These are phyloP conservation scores for Podospora fimiseda DNA, from an alignment of 495 filamentous ascomycete genomes.

Conservation along the genomic window DNA sequence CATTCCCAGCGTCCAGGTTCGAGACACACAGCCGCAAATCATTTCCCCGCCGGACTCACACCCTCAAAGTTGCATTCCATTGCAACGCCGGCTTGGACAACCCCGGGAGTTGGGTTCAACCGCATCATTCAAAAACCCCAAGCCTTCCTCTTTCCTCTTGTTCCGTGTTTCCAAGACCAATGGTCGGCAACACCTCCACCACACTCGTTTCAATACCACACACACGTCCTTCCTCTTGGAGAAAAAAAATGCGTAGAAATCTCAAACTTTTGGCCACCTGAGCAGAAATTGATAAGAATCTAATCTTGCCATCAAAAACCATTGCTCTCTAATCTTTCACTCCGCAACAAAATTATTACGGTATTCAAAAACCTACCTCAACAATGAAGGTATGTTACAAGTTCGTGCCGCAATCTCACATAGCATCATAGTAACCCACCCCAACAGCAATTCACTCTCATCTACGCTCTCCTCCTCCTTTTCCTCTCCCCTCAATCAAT, in stretches of 20 bases:
- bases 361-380: background rate
- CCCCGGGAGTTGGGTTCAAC: background rate
- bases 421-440: background rate
- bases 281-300: background rate
- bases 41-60: constrained; percentile 13
- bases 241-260: background rate
- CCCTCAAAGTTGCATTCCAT: constrained; percentile 23
- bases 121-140: background rate
- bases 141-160: background rate
- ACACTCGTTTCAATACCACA: background rate
- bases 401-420: background rate
- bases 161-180: background rate
- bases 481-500: background rate
- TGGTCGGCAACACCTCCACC: background rate
- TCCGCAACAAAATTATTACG: background rate
- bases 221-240: too few species aligned
- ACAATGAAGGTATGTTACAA: background rate
- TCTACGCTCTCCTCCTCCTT: constrained; percentile 1
- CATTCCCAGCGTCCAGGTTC: constrained; percentile 20
- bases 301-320: background rate
- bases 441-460: background rate
- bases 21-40: constrained; percentile 3
- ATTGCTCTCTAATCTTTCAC: background rate
- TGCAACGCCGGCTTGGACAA: constrained; percentile 7
- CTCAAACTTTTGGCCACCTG: background rate